These are phyloP conservation scores for Trichoderma sp. DNA, from an alignment of 2,329 filamentous ascomycete genomes.

Conservation along the genomic window DNA sequence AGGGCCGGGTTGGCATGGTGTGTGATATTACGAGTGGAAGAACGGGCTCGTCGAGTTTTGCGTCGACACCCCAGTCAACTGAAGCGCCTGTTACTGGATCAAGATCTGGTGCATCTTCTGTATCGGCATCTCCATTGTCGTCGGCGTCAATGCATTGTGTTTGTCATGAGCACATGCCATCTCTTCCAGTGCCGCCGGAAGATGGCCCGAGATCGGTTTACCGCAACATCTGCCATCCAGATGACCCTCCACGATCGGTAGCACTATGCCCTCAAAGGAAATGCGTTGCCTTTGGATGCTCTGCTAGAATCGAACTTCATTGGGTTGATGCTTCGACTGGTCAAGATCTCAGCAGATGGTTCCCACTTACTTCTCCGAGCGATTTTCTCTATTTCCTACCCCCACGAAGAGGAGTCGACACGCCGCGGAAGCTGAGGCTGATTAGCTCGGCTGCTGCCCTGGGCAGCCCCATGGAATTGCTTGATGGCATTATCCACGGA, in stretches of 20 bases:
- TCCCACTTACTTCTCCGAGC: constrained; percentile 51
- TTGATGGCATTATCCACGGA: constrained; percentile 23
- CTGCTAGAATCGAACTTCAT: constrained; percentile 60
- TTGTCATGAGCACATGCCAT: constrained; percentile 26
- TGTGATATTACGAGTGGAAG: constrained; percentile 46
- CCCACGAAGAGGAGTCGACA: constrained; percentile 46
- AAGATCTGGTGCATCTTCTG: constrained; percentile 1
- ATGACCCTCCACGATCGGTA: constrained; percentile 62
- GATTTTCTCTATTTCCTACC: constrained; percentile 60
- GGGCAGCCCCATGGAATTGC: constrained; percentile 25
- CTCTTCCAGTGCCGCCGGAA: constrained; percentile 31
- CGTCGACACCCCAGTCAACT: neutral
- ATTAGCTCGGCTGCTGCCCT: constrained; percentile 56
- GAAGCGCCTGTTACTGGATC: constrained; percentile 15
- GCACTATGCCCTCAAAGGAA: constrained; percentile 62
- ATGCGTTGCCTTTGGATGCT: constrained; percentile 64
- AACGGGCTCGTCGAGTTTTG: constrained; percentile 13
- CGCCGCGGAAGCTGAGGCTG: constrained; percentile 55
- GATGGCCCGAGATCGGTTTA: constrained; percentile 32
- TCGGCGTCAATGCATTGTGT: constrained; percentile 21
- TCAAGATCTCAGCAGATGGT: constrained; percentile 52
- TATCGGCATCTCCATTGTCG: neutral
- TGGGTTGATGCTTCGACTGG: constrained; percentile 49
- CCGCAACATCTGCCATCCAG: constrained; percentile 54
- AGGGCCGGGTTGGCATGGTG: constrained; percentile 58